These are phyloP conservation scores for Botrytis byssoidea DNA, from an alignment of 2,329 filamentous ascomycete genomes.

Conservation along the genomic window DNA sequence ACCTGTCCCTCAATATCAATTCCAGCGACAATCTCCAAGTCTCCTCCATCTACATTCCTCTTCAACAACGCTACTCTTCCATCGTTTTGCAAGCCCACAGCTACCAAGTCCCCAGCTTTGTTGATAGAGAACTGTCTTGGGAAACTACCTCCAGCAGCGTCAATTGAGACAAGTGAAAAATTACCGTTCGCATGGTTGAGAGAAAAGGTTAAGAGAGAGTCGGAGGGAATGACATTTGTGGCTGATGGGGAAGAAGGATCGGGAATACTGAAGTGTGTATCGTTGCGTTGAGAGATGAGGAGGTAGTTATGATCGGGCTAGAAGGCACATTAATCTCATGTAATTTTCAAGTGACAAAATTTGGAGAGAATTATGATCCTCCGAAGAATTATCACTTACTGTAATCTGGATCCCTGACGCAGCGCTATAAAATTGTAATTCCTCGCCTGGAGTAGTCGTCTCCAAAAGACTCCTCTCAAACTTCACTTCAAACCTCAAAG, in stretches of 20 bases:
- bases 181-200: slow-evolving; percentile 50
- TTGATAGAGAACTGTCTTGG: slow-evolving; percentile 50
- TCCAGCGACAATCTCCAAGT: slow-evolving; percentile 32
- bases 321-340: neutral
- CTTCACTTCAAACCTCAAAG: neutral
- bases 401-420: neutral
- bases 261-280: slow-evolving; percentile 51
- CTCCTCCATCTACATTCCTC: slow-evolving; percentile 44
- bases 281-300: slow-evolving; percentile 66
- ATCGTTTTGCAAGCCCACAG: slow-evolving; percentile 47
- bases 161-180: slow-evolving; percentile 46
- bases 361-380: neutral
- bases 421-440: slow-evolving; percentile 1
- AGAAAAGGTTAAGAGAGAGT: slow-evolving; percentile 62
- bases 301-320: slow-evolving; percentile 62
- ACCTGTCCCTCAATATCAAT: slow-evolving; percentile 32
- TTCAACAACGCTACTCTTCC: slow-evolving; percentile 43
- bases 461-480: slow-evolving; percentile 7
- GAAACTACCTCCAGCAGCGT: slow-evolving; percentile 46
- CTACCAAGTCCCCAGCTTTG: slow-evolving; percentile 45
- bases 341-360: neutral
- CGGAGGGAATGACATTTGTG: slow-evolving; percentile 50
- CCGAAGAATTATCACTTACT: neutral
- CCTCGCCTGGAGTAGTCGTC: neutral
- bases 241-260: slow-evolving; percentile 47